Evolutionary conservation across 2,329 filamentous ascomycete genomes (phyloP), one percentile per base, ranked within the genome.

Genomic region (Torrubiellomyces zombiae): DNA sequence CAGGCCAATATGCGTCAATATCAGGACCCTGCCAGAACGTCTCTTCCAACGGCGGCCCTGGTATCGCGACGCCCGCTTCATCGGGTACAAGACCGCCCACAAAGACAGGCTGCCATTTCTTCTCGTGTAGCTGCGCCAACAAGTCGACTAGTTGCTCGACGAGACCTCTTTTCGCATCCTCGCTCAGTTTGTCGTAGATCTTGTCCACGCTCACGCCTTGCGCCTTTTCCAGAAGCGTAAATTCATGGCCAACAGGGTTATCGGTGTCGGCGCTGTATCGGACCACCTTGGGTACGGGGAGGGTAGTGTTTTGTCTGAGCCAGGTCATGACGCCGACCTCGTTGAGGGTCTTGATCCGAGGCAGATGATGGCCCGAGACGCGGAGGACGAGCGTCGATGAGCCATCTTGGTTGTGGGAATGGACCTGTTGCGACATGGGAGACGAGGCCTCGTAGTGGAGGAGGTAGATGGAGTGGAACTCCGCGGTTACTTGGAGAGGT

Each of bases 291-390:
- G 50, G 47, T 4, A 51, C 32, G 6, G 50, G 49, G n/a, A 55
- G 43, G 1, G 23, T 28, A 4, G 48, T 51, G 23, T 47, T 36
- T n/a, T 32, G 19, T 7, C 19, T 14, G 5, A 54, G 23, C 49
- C 47, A 54, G 5, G 24, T 28, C 40, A 53, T 47, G 16, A 45
- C 32, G 11, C 31, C 49, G 3, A 48, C 42, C 32, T 55, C 48
- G 26, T 55, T 53, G 8, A 25, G 18, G 8, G 49, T 52, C 27
- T 54, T 53, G 31, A 45, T 43, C 10, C 27, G n/a, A 4, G 47
- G 49, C 6, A 52, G 17, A 16, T 53, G 49, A 14, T 28, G 25
- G 14, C 50, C 49, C 4, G 49, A 45, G 14, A 52, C 36, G 21
- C 50, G 45, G 9, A 54, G 44, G 9, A 53, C 38, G 5, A 46